Conservation (phyloP, 331 rosid species). For the Malus hybrid region DNA sequence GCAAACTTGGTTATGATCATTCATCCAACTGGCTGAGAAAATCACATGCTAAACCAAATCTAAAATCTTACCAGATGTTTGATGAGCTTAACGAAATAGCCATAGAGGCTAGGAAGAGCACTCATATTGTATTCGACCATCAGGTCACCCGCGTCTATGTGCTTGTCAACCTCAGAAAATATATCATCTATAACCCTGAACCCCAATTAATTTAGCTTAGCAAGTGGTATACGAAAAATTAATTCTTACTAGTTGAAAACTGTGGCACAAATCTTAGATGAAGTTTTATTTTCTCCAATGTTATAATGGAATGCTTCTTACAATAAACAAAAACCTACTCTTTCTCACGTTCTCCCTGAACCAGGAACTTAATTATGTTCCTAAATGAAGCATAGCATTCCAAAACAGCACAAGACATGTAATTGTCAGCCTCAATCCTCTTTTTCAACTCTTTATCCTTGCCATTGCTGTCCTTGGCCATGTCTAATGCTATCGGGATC, state of each 20-base stretch:
- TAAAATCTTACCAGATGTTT: conserved; percentile 53
- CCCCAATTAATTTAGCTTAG: conserved; percentile 4
- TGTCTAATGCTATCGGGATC: conserved; percentile 97
- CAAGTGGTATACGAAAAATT: not conserved
- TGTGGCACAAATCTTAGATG: not conserved
- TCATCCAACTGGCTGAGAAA: not conserved
- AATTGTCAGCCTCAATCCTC: conserved; percentile 57
- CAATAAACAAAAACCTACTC: conserved; percentile 36
- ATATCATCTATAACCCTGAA: conserved; percentile 63
- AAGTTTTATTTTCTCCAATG: not conserved
- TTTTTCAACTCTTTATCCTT: conserved; percentile 84
- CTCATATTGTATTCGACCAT: conserved; percentile 69
- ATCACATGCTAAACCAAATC: not conserved
- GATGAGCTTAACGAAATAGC: conserved; percentile 62
- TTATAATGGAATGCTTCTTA: not conserved
- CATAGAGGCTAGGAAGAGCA: conserved; percentile 83
- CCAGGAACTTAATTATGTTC: conserved; percentile 70
- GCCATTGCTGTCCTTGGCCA: conserved; percentile 99
- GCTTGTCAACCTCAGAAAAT: conserved; percentile 57
- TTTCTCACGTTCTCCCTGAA: conserved; percentile 68
- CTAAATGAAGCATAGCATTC: conserved; percentile 94
- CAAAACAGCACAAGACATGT: conserved; percentile 89
- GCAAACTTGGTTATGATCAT: conserved; percentile 6
- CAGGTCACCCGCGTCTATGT: conserved; percentile 23
- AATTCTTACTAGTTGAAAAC: not conserved